These are phyloP conservation scores for Knufia fluminis DNA, from an alignment of 2,329 filamentous ascomycete species.

Conservation along the genomic window DNA sequence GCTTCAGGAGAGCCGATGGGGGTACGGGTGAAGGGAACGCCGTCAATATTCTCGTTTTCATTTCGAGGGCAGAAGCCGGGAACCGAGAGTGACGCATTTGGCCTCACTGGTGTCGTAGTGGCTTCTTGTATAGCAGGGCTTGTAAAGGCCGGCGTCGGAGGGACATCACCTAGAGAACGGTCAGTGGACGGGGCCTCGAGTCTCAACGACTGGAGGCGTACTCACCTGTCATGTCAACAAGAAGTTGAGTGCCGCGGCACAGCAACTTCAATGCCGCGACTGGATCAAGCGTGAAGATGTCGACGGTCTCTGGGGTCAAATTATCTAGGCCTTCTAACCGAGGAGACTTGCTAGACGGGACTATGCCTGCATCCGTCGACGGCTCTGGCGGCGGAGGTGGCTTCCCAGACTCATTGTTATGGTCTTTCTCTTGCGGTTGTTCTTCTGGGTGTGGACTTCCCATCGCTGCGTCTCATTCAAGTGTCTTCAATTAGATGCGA, in stretches of 20 bases:
- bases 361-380: constrained; percentile 22
- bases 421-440: neutral
- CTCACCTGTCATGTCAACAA: constrained; percentile 34
- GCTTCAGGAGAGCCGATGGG: constrained; percentile 43
- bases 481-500: neutral
- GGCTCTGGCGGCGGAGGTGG: constrained; percentile 22
- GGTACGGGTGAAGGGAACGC: constrained; percentile 27
- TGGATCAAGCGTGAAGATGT: constrained; percentile 64
- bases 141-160: constrained; percentile 56
- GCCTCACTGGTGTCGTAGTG: constrained; percentile 20
- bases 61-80: constrained; percentile 30
- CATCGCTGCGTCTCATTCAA: neutral
- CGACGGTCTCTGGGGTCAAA: constrained; percentile 36
- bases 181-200: neutral
- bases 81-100: constrained; percentile 23
- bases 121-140: constrained; percentile 12
- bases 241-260: constrained; percentile 55
- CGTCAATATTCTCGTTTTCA: constrained; percentile 30
- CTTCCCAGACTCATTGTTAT: constrained; percentile 1
- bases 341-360: constrained; percentile 24
- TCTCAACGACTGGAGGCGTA: neutral
- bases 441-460: constrained; percentile 8
- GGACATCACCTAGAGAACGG: constrained; percentile 48
- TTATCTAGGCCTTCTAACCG: constrained; percentile 28
- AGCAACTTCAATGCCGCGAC: constrained; percentile 70